Evolutionary conservation across 1,284 basidiomycete genomes (phyloP), one percentile per base, ranked within the genome.

Genomic region (Trichosporon coremiiforme): DNA sequence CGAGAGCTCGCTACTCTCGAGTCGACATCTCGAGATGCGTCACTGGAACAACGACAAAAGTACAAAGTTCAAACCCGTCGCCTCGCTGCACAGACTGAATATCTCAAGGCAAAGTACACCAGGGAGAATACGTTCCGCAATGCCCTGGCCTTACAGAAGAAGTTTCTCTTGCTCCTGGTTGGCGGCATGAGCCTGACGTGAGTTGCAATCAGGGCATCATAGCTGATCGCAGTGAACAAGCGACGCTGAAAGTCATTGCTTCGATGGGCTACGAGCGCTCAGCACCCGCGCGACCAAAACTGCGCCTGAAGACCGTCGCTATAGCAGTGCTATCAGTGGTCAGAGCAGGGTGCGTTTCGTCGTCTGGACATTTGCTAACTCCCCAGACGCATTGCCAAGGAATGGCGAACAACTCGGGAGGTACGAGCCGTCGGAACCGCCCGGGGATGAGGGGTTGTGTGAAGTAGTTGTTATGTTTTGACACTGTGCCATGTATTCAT

Each of bases 71-170:
- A 81, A 72, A 72, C 73, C 1, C 70, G 75, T 36, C 76, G 78
- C 20, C 72, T 83, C 4, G 78, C 79, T 0, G 72, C 74, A 31
- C 79, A 97, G 80, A 95, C 98, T 73, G 88, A 88, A 64, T 98
- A 98, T 83, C 87, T 98, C 73, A 96, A 98, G 81, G 90, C 91
- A 64, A 94, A 94, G 79, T 95, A 91, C 82, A 91, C 88, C 1
- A 87, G 96, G 38, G 96, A 99, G 84, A 88, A 90, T 25, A 86
- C 87, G 1, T 88, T 96, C 84, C 88, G 95, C n/a, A 87, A 86
- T 68, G 90, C 91, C 75, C 85, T 98, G 62, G 86, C 87, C 4
- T 90, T 94, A 78, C 96, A 98, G 84, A 99, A 99, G 81, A 85
- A 87, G 66, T 96, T 95, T 78, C 75, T 86, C 2, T 69, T 84